phyloP scores from a whole-genome alignment of 306 rosid genomes.

The Dalbergia oliveri region DNA sequence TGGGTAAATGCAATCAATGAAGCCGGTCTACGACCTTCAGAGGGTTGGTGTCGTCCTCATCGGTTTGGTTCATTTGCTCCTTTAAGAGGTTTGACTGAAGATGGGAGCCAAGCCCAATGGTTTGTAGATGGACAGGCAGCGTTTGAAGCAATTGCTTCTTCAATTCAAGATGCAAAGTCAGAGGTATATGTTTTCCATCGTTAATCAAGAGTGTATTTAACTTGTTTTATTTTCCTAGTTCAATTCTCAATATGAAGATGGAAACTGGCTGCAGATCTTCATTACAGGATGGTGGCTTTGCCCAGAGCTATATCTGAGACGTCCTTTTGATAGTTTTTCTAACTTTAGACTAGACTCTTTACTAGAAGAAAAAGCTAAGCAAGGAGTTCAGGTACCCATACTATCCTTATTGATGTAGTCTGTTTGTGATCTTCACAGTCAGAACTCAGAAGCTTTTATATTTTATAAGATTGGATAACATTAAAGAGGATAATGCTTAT shows the following conservation, averaged over 20 bases:
- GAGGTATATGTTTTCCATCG: slow-evolving; percentile 68
- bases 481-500: slow-evolving; percentile 26
- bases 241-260: slow-evolving; percentile 35
- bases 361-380: slow-evolving; percentile 90
- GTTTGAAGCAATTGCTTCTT: slow-evolving; percentile 90
- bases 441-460: slow-evolving; percentile 27
- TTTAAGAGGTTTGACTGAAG: slow-evolving; percentile 85
- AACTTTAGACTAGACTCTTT: slow-evolving; percentile 77
- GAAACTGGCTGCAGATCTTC: slow-evolving; percentile 79
- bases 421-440: slow-evolving; percentile 18
- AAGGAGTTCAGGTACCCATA: slow-evolving; percentile 89
- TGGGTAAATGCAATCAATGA: slow-evolving; percentile 96
- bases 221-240: slow-evolving; percentile 21
- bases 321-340: slow-evolving; percentile 80
- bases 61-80: slow-evolving; percentile 99
- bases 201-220: slow-evolving; percentile 28
- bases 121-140: slow-evolving; percentile 90
- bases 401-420: slow-evolving; percentile 1
- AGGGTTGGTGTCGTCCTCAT: slow-evolving; percentile 96
- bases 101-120: slow-evolving; percentile 98
- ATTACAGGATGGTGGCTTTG: slow-evolving; percentile 99
- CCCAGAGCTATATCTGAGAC: slow-evolving; percentile 88
- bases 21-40: slow-evolving; percentile 89
- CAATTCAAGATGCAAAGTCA: slow-evolving; percentile 94
- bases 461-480: slow-evolving; percentile 30